Conservation (phyloP, 1,139 yeast species). For the Nakaseomyces glabratus region DNA sequence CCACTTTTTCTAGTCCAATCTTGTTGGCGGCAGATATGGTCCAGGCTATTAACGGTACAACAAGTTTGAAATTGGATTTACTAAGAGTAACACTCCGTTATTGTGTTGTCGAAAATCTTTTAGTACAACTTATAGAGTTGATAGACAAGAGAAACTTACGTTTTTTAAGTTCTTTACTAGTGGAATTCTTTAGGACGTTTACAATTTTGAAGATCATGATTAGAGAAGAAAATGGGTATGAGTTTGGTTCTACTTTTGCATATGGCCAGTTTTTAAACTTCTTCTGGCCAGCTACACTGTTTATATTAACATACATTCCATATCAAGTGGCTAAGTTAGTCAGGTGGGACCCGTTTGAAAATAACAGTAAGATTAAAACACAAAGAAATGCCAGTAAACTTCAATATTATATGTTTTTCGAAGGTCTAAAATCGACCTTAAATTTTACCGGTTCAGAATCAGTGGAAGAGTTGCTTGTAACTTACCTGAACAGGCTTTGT, state of each 20-base stretch:
- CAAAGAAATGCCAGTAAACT: conserved; percentile 1
- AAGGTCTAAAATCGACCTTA: not conserved
- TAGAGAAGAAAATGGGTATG: not conserved
- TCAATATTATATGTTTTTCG: conserved; percentile 1
- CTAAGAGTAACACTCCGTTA: conserved; percentile 1
- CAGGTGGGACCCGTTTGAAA: conserved; percentile 3
- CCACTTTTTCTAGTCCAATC: conserved; percentile 1
- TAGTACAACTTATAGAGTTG: not conserved
- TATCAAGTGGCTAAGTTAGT: conserved; percentile 2
- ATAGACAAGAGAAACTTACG: not conserved
- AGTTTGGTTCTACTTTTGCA: not conserved
- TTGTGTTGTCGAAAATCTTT: not conserved
- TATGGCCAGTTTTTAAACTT: not conserved
- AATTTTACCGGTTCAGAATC: not conserved
- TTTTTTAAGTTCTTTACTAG: conserved; percentile 1
- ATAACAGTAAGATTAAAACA: not conserved
- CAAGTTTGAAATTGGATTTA: not conserved
- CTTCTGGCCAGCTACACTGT: not conserved
- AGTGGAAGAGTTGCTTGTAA: not conserved
- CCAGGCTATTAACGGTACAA: not conserved
- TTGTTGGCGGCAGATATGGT: not conserved
- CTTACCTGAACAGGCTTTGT: not conserved
- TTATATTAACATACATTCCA: conserved; percentile 1
- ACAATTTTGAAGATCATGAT: not conserved
- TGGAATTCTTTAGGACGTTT: too few species aligned